Conservation (phyloP, 345 rosid genomes). For the Trapa bicornis region DNA sequence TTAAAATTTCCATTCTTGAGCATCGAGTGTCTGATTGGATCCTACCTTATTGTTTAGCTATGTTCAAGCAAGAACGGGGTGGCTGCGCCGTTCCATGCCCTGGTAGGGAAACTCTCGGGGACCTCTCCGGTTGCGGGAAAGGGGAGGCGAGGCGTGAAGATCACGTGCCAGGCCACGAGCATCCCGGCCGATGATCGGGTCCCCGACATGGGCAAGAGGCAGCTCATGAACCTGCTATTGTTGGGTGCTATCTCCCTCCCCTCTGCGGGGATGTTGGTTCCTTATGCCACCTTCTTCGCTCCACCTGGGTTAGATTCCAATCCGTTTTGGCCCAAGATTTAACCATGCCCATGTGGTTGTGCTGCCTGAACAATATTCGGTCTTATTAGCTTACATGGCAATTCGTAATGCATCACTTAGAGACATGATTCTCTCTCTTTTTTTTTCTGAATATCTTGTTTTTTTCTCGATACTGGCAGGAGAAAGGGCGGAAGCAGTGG, state of each 20-base stretch:
- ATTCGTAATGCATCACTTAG: neutral
- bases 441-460: neutral
- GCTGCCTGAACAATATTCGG: too few species aligned
- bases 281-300: conserved; percentile 65
- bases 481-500: conserved; percentile 47
- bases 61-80: conserved; percentile 54
- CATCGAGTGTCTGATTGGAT: too few species aligned
- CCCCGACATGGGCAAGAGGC: conserved; percentile 84
- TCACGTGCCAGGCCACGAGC: conserved; percentile 65
- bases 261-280: conserved; percentile 66
- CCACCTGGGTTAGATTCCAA: conserved; percentile 55
- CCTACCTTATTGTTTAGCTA: conserved; percentile 25
- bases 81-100: conserved; percentile 41
- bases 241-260: conserved; percentile 81
- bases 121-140: conserved; percentile 31
- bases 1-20: too few species aligned
- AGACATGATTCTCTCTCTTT: neutral
- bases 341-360: too few species aligned
- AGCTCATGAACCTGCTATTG: conserved; percentile 74
- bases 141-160: conserved; percentile 26
- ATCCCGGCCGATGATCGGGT: conserved; percentile 70
- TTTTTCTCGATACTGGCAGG: conserved; percentile 15
- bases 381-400: neutral
- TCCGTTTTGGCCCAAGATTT: neutral
- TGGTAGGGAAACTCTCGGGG: conserved; percentile 41